phyloP scores from a whole-genome alignment of 352 stramenopile species.

The Phytophthora agathidicida region DNA sequence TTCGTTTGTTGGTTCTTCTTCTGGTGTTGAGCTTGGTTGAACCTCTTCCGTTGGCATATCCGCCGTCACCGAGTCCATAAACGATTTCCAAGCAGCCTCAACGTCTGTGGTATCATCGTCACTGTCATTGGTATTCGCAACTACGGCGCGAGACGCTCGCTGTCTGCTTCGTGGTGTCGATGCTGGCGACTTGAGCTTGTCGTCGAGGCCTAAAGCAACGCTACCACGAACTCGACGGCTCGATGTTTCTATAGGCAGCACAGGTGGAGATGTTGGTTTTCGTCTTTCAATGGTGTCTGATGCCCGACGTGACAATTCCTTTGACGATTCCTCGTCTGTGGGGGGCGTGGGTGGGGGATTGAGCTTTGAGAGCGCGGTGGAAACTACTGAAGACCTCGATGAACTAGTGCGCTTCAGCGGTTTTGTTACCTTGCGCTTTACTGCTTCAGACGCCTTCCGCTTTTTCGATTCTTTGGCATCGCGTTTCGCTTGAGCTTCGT shows the following conservation, averaged over 20 bases:
- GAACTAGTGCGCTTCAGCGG: constrained; percentile 26
- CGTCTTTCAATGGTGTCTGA: background rate
- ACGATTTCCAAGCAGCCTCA: constrained; percentile 60
- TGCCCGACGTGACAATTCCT: background rate
- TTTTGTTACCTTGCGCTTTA: constrained; percentile 21
- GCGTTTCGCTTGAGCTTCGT: constrained; percentile 42
- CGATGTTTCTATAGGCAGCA: constrained; percentile 10
- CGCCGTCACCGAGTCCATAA: constrained; percentile 49
- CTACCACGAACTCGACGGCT: constrained; percentile 16
- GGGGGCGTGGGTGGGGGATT: background rate
- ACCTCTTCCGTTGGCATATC: constrained; percentile 17
- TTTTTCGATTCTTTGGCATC: constrained; percentile 33
- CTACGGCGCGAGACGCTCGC: constrained; percentile 12
- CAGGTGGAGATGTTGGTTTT: constrained; percentile 7
- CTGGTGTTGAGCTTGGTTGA: constrained; percentile 2
- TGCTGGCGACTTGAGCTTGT: constrained; percentile 3
- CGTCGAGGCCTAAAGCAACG: background rate
- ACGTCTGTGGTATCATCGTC: constrained; percentile 69
- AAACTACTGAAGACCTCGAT: constrained; percentile 16
- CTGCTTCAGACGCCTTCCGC: constrained; percentile 26
- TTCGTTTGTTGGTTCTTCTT: background rate
- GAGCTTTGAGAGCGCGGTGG: constrained; percentile 2
- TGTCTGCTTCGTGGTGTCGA: constrained; percentile 25
- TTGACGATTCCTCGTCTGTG: constrained; percentile 7
- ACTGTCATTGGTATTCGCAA: constrained; percentile 41